Evolutionary conservation across 805 yeast genomes (phyloP).

Genomic region (Saturnispora hagleri): DNA sequence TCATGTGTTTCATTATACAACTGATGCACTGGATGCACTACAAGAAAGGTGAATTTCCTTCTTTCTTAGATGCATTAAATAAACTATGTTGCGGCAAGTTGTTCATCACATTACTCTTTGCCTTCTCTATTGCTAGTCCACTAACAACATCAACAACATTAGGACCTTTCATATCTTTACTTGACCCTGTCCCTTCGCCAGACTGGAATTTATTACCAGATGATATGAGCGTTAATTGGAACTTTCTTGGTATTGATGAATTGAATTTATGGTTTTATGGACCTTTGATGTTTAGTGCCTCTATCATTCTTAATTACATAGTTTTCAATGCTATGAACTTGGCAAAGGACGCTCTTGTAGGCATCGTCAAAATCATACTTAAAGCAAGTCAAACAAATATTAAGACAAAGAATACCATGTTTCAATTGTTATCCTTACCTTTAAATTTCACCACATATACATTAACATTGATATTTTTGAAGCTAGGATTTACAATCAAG

Average conservation of each 20-base stretch:
- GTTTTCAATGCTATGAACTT: slow-evolving; percentile 22
- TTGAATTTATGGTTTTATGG: slow-evolving; percentile 47
- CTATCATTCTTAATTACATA: slow-evolving; percentile 36
- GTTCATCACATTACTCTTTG: slow-evolving; percentile 19
- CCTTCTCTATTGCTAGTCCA: slow-evolving; percentile 21
- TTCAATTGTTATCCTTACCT: neutral
- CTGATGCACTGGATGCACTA: slow-evolving; percentile 31
- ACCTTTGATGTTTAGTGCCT: slow-evolving; percentile 40
- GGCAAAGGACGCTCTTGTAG: neutral
- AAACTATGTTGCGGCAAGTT: slow-evolving; percentile 26
- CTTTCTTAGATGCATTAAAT: slow-evolving; percentile 39
- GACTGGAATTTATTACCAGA: slow-evolving; percentile 17
- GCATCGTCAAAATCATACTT: neutral
- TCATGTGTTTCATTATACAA: slow-evolving; percentile 48
- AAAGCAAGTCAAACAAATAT: neutral
- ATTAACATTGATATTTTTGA: neutral
- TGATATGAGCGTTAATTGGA: slow-evolving; percentile 37
- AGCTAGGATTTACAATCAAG: slow-evolving; percentile 3
- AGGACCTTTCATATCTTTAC: slow-evolving; percentile 26
- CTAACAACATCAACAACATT: slow-evolving; percentile 37
- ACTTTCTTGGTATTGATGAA: slow-evolving; percentile 61
- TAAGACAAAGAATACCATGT: neutral
- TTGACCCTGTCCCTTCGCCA: slow-evolving; percentile 48
- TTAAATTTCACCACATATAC: slow-evolving; percentile 2
- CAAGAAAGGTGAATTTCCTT: slow-evolving; percentile 31